A percentile compares a stretch with the other conserved stretches of the same genome.
These are phyloP conservation scores for Salix koriyanagi DNA, from an alignment of 345 rosid species.

Conservation along the genomic window DNA sequence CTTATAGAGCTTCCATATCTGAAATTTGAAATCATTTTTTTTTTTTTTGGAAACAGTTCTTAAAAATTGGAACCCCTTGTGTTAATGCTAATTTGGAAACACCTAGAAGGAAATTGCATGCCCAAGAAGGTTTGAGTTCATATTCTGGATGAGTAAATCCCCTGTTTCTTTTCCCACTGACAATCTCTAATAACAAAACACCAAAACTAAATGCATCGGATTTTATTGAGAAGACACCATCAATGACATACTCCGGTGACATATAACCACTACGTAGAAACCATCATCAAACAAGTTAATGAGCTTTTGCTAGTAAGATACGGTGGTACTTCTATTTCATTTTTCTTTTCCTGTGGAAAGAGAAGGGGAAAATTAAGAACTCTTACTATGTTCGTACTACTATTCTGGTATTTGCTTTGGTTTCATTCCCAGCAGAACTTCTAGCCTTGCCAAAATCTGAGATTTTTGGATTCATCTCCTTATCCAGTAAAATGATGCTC, in stretches of 20 bases:
- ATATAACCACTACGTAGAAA: conserved; percentile 10
- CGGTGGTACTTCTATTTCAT: neutral
- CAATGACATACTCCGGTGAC: conserved; percentile 15
- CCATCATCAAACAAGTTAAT: neutral
- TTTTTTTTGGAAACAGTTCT: neutral
- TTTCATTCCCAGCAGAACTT: conserved; percentile 8
- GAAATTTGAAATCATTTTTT: neutral
- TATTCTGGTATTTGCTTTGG: conserved; percentile 7
- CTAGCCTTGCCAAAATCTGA: conserved; percentile 19
- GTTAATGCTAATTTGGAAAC: no score
- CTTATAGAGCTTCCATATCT: conserved; percentile 33
- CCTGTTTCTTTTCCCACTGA: conserved; percentile 8
- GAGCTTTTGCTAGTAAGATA: neutral
- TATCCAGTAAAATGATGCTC: conserved; percentile 15
- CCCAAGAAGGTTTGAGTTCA: conserved; percentile 13
- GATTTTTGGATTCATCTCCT: conserved; percentile 14
- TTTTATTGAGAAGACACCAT: conserved; percentile 19
- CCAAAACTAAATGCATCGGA: conserved; percentile 22
- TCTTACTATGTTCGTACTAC: conserved; percentile 21
- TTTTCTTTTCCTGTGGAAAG: neutral
- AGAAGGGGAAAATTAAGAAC: neutral
- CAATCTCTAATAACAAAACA: conserved; percentile 12
- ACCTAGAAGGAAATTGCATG: conserved; percentile 3
- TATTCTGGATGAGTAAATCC: conserved; percentile 12
- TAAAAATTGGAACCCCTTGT: neutral